Evolutionary conservation across 192 early-diverging fungal genomes (phyloP), one percentile per base, ranked within the genome.

Genomic region (Gigaspora rosea): DNA sequence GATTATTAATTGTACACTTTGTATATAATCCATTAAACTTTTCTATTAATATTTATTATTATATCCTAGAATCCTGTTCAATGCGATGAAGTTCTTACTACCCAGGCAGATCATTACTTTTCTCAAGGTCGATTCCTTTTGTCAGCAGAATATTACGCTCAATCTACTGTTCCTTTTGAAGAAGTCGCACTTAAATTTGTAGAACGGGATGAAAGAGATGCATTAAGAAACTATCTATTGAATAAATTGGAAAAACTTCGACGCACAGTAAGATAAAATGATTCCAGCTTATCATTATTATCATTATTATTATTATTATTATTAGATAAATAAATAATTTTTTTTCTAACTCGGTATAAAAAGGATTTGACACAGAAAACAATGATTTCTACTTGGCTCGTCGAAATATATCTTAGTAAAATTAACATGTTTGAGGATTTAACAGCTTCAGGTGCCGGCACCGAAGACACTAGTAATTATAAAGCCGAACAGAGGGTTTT

Each of bases 91-190:
- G 92, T 98, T 20, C 75, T 93, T 52, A 92, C 90, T 0, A 87
- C 94, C 2, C 95, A 96, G 79, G 97, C 97, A 0, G 93, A 97
- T 69, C 86, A 94, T 74, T 90, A 92, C 67, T 98, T 94, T 86
- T 79, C 86, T 0, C 88, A 91, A 66, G 86, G 90, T 41, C 86
- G 90, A 35, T 97, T 88, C 76, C 80, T 85, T 64, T 85, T 90
- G 36, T 91, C 94, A 8, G 97, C 97, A 10, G 88, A 90, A 66
- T 94, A 94, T 76, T 98, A 88, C 89, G 97, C 97, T 3, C 90
- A 92, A 61, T 88, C 88, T 46, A 85, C 87, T 1, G 85, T 95
- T 1, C 85, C 90, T 16, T 96, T 99, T 82, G 98, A 99, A 75
- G 94, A 97, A 73, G 91, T 96, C n/a, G 91, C 89, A 18, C 84